These are phyloP conservation scores for Trichophyton mentagrophytes DNA, from an alignment of 2,329 filamentous ascomycete species.

Conservation along the genomic window DNA sequence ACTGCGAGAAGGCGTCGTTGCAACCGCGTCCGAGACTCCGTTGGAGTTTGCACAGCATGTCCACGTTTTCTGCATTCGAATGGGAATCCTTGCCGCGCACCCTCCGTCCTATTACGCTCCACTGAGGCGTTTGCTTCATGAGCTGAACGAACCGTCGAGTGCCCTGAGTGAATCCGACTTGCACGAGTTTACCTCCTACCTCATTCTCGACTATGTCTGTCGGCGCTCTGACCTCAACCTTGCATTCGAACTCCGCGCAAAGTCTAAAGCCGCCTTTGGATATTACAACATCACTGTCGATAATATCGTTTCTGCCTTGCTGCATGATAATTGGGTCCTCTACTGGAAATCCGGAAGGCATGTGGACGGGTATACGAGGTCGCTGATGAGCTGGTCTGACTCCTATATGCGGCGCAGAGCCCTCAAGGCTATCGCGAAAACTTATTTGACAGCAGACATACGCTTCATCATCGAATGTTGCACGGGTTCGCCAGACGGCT, in stretches of 20 bases:
- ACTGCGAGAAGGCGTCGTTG: slow-evolving; percentile 77
- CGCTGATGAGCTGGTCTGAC: slow-evolving; percentile 71
- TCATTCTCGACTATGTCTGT: slow-evolving; percentile 80
- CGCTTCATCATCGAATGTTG: slow-evolving; percentile 51
- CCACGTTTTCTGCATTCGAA: slow-evolving; percentile 82
- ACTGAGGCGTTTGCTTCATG: slow-evolving; percentile 61
- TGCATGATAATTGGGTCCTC: slow-evolving; percentile 67
- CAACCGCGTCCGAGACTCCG: slow-evolving; percentile 51
- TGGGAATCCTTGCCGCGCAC: slow-evolving; percentile 67
- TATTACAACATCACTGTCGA: slow-evolving; percentile 58
- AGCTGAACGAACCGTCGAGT: slow-evolving; percentile 51
- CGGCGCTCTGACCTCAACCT: slow-evolving; percentile 61
- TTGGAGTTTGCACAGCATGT: slow-evolving; percentile 77
- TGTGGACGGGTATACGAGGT: slow-evolving; percentile 69
- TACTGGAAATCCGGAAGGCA: slow-evolving; percentile 59
- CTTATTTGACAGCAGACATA: slow-evolving; percentile 66
- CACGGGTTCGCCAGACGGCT: slow-evolving; percentile 27
- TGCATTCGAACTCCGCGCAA: slow-evolving; percentile 54
- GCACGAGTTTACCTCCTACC: slow-evolving; percentile 66
- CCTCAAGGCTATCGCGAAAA: slow-evolving; percentile 72
- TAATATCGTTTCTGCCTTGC: slow-evolving; percentile 54
- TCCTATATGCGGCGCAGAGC: slow-evolving; percentile 60
- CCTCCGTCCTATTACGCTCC: slow-evolving; percentile 85
- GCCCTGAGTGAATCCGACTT: slow-evolving; percentile 60
- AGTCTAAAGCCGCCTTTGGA: slow-evolving; percentile 37